phyloP scores from a whole-genome alignment of 108 stramenopile species.

The Parietichytrium sp. region DNA sequence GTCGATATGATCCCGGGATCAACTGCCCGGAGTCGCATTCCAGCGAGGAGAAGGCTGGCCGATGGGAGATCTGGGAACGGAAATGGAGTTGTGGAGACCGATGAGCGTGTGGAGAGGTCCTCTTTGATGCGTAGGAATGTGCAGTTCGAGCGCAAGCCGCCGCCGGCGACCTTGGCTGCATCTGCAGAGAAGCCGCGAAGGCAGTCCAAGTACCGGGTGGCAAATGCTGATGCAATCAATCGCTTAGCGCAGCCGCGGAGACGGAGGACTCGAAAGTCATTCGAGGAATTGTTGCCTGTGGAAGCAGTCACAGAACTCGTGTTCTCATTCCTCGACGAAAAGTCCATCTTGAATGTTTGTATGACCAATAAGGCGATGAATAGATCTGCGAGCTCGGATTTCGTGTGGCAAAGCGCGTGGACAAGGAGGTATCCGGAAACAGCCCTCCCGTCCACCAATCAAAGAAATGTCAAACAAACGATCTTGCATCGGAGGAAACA shows the following conservation, averaged over 20 bases:
- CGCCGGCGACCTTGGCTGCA: no score
- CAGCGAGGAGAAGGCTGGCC: no score
- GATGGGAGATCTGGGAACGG: no score
- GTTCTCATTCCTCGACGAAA: background rate
- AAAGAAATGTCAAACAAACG: background rate
- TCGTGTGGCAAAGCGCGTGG: background rate
- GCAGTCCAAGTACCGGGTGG: no score
- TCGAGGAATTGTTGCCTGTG: background rate
- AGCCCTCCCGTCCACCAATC: background rate
- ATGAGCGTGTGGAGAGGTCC: no score
- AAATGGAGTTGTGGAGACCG: no score
- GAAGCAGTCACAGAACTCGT: background rate
- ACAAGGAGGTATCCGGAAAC: background rate
- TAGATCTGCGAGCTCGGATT: background rate
- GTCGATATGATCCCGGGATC: no score
- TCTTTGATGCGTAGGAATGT: no score
- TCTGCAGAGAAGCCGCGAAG: no score
- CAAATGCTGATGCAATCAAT: no score
- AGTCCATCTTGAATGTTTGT: background rate
- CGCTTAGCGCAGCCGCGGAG: conserved; percentile 11
- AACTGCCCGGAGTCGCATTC: no score
- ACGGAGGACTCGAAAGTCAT: background rate
- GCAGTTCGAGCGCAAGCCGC: no score
- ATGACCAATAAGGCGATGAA: background rate
- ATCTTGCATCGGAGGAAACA: background rate